Evolutionary conservation across 2,329 filamentous ascomycete genomes (phyloP).

Genomic region (Akanthomyces uredinophilus): DNA sequence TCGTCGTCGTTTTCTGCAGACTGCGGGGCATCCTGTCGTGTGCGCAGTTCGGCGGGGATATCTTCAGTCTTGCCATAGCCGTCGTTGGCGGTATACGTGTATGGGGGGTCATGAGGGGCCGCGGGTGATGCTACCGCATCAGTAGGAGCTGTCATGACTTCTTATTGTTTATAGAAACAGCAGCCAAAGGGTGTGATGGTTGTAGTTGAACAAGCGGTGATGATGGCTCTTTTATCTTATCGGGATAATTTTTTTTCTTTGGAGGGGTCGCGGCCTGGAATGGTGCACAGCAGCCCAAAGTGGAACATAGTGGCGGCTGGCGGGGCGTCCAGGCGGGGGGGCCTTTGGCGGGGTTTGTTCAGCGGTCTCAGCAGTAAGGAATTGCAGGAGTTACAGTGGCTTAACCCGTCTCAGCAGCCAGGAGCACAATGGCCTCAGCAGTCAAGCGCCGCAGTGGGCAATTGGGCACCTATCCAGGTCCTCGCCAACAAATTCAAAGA

Average conservation of each 20-base stretch:
- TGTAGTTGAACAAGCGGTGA: neutral
- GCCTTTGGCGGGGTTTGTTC: neutral
- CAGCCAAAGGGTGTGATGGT: neutral
- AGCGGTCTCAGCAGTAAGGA: too few relatives aligned
- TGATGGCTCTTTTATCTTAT: neutral
- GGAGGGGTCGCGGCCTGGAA: slow-evolving; percentile 7
- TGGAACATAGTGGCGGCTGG: neutral
- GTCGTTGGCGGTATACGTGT: slow-evolving; percentile 38
- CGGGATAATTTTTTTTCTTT: slow-evolving; percentile 11
- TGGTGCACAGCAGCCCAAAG: slow-evolving; percentile 8
- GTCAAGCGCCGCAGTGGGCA: neutral
- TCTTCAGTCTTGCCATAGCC: slow-evolving; percentile 38
- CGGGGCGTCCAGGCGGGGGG: too few relatives aligned
- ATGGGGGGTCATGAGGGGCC: slow-evolving; percentile 41
- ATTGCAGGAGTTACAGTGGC: too few relatives aligned
- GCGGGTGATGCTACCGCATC: slow-evolving; percentile 28
- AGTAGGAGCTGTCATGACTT: slow-evolving; percentile 2
- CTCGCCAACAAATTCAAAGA: too few relatives aligned
- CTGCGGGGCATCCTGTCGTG: slow-evolving; percentile 22
- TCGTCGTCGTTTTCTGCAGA: slow-evolving; percentile 25
- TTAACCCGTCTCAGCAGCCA: too few relatives aligned
- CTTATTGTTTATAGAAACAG: neutral
- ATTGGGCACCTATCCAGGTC: neutral
- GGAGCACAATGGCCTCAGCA: too few relatives aligned
- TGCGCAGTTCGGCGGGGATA: slow-evolving; percentile 28